A percentile compares a stretch with the other conserved stretches of the same genome.
phyloP scores from a whole-genome alignment of 2,329 filamentous ascomycete genomes.

The Daldinia sp. region DNA sequence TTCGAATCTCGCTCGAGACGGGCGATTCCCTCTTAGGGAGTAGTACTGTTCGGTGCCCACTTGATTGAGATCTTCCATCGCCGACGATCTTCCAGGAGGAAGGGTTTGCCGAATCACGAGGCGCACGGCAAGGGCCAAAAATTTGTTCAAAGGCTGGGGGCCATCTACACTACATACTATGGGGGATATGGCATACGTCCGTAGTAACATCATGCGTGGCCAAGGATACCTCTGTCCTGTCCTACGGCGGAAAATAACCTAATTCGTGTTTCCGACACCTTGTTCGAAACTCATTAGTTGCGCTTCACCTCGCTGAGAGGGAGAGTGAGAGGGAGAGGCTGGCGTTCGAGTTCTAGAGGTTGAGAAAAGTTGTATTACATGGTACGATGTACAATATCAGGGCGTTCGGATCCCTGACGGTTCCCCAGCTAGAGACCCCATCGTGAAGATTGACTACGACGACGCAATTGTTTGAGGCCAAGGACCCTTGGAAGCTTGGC shows the following conservation, averaged over 20 bases:
- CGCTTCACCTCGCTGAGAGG: constrained; percentile 16
- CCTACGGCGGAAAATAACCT: constrained; percentile 27
- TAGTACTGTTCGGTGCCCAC: constrained; percentile 29
- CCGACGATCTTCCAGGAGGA: constrained; percentile 32
- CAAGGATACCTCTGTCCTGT: constrained; percentile 23
- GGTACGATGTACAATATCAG: constrained; percentile 11
- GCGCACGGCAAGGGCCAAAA: background rate
- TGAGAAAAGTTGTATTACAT: constrained; percentile 4
- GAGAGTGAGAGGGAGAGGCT: too few species aligned
- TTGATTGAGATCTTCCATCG: constrained; percentile 38
- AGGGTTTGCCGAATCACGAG: constrained; percentile 32
- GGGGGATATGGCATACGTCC: too few species aligned
- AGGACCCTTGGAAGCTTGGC: constrained; percentile 29
- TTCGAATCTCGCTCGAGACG: constrained; percentile 24
- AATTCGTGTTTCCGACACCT: constrained; percentile 12
- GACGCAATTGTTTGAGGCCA: constrained; percentile 31
- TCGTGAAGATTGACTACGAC: constrained; percentile 21
- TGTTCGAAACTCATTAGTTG: constrained; percentile 19
- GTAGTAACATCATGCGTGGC: constrained; percentile 20
- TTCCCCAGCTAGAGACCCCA: constrained; percentile 8
- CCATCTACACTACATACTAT: background rate
- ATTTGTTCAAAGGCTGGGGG: background rate
- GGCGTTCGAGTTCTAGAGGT: constrained; percentile 5
- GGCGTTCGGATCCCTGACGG: constrained; percentile 10
- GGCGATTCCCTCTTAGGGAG: constrained; percentile 4